These are phyloP conservation scores for Zelonia costaricensis DNA, from an alignment of 208 protist species.

Conservation along the genomic window DNA sequence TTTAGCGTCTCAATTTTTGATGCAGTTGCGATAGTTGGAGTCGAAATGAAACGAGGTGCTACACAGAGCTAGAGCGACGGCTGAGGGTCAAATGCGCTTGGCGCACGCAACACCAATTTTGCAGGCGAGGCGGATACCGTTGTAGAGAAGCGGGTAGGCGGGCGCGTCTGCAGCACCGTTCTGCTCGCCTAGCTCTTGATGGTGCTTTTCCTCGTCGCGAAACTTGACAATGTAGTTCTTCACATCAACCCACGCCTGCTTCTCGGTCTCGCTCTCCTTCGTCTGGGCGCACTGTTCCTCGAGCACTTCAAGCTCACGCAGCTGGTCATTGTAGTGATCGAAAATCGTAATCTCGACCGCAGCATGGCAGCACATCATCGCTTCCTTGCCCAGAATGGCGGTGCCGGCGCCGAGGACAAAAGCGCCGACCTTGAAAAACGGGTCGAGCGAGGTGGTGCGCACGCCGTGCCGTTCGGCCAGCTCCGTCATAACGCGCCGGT, in stretches of 20 bases:
- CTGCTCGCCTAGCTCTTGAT: conserved; percentile 80
- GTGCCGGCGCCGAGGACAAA: conserved; percentile 77
- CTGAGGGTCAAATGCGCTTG: conserved; percentile 46
- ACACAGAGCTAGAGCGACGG: background rate
- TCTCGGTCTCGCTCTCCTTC: conserved; percentile 36
- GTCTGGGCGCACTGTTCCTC: conserved; percentile 26
- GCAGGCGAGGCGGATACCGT: conserved; percentile 76
- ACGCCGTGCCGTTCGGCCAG: conserved; percentile 70
- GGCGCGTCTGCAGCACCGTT: conserved; percentile 76
- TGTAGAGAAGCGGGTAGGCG: conserved; percentile 78
- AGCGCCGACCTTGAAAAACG: conserved; percentile 69
- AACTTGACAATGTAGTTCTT: conserved; percentile 81
- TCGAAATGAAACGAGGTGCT: background rate
- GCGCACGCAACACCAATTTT: conserved; percentile 69
- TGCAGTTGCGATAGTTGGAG: background rate
- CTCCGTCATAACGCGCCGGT: conserved; percentile 75
- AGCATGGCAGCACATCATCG: conserved; percentile 90
- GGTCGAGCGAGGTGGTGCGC: conserved; percentile 61
- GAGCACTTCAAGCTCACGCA: conserved; percentile 71
- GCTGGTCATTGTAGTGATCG: conserved; percentile 90
- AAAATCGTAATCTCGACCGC: conserved; percentile 86
- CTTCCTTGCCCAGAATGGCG: conserved; percentile 74
- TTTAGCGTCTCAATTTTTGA: background rate
- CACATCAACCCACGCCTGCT: conserved; percentile 53
- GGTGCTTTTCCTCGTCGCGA: conserved; percentile 85